Conservation (phyloP, 1,139 yeast genomes). For the Debaryomyces sp. region DNA sequence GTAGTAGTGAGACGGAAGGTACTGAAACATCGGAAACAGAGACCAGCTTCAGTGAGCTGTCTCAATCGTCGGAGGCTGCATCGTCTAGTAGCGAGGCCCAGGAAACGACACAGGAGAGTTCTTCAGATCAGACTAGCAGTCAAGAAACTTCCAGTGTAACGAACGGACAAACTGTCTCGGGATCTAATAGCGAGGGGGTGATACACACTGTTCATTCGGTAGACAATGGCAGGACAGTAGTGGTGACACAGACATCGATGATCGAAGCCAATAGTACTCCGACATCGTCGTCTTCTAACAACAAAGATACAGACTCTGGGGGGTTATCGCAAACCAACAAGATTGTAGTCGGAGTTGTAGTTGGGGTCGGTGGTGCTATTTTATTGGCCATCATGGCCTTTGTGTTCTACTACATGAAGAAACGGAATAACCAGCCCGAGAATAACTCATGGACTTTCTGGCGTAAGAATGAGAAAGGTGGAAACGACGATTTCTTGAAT, state of each 20-base stretch:
- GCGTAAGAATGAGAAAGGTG: slow-evolving; percentile 51
- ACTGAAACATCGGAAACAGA: background rate
- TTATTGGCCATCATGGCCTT: slow-evolving; percentile 39
- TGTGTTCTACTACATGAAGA: slow-evolving; percentile 35
- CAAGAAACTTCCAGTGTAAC: background rate
- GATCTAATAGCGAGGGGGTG: slow-evolving; percentile 1
- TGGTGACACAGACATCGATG: slow-evolving; percentile 42
- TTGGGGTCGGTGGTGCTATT: slow-evolving; percentile 52
- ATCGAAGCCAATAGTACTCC: slow-evolving; percentile 20
- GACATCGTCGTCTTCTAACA: slow-evolving; percentile 29
- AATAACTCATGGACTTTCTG: slow-evolving; percentile 54
- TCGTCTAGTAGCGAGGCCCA: background rate
- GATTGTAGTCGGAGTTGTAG: slow-evolving; percentile 54
- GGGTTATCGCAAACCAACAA: slow-evolving; percentile 49
- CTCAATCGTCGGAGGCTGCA: background rate
- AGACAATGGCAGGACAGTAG: slow-evolving; percentile 39
- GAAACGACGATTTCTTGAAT: slow-evolving; percentile 59
- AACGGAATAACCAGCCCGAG: slow-evolving; percentile 34
- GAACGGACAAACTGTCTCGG: background rate
- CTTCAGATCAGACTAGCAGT: background rate
- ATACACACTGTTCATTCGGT: slow-evolving; percentile 36
- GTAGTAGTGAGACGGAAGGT: background rate
- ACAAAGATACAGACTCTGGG: slow-evolving; percentile 16
- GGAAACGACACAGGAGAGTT: background rate
- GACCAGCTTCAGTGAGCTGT: background rate